Base-by-base conservation (phyloP, 805 yeast species). In the Hanseniaspora taiwanica region DNA sequence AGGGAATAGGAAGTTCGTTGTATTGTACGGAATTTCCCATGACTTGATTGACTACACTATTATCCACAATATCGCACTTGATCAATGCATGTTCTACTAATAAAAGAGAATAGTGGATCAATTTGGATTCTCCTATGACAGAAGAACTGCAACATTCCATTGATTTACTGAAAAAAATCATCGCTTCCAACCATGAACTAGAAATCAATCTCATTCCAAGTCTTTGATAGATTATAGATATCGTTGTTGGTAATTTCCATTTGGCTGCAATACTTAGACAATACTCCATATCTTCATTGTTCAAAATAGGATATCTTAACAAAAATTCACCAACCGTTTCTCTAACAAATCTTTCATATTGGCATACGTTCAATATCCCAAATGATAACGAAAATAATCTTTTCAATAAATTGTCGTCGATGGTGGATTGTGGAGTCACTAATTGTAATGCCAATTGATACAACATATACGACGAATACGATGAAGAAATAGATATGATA, bases 211-310 rank as follows among this genome's bases (percentile, higher is more conserved):
- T 63, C 29, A 61, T 58, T 6, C 76, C 79, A 40, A 69, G 59
- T 16, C 59, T 60, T 42, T 68, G 66, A 55, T 71, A 78, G 3
- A 81, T 62, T 24, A 67, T 63, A 42, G 67, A 66, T 0, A 81
- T 74, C 10, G 81, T 75, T 6, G 67, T 59, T n/a, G 74, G 65
- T 33, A 81, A 55, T 48, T 71, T 72, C 54, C 81, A 64, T 48
- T 77, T 69, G 10, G 86, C 81, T 60, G 89, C 80, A 4, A 81
- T 64, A 2, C 83, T 72, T 39, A 81, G 60, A 35, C 78, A 71
- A 89, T 89, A 81, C 55, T 81, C 91, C 45, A 79, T 66, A 53
- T 81, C 93, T 53, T 81, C 87, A 51, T 77, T 79, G 7, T 78
- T 76, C 40, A 68, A 60, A 50, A 76, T 76, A 35, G 76, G 65